Base-by-base conservation (phyloP, 768 basidiomycete species). In the Suillus cothurnatus region DNA sequence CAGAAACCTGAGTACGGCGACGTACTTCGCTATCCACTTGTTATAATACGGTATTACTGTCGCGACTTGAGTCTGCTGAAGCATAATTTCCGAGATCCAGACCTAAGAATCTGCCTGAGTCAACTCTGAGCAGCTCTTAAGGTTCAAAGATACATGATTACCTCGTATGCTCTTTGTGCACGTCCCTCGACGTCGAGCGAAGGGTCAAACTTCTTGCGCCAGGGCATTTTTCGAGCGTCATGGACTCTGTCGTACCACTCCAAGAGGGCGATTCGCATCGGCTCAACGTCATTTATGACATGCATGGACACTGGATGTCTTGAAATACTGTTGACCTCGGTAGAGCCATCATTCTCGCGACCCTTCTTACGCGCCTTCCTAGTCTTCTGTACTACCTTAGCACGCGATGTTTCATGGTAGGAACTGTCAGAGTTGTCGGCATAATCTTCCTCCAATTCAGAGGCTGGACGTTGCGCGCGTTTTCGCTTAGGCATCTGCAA, bases 11-110 rank as follows among this genome's bases (percentile, higher is more conserved):
- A 15, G 58, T 17, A 34, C 47, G 55, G 52, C 38, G 21, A 79
- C 85, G 65, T 67, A 93, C 92, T 82, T 89, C 69, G 81, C 80
- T 84, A 96, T 93, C 95, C 95, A 99, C 28, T 85, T 84, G 61
- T 86, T 88, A 76, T 93, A 99, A 77, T 97, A 99, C 1, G 92
- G 92, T 70, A 96, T 94, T n/a, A 97, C 95, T 1, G 94, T 95
- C 6, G 78, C 84, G 39, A 97, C 95, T 75, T 97, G 95, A 0
- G 96, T 98, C 77, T 99, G 96, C 76, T 99, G 96, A 2, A 96
- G 82, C 96, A 97, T 97, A 64, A 97, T 89, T 78, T 98, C 94
- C 17, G 90, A 93, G 28, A 95, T 83, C 92, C 93, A 94, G 31
- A 94, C 91, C 92, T 92, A 53, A 45, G 36, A 56, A 41, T 1